Conservation (phyloP, 83 land plant species). For the Picea abies region DNA sequence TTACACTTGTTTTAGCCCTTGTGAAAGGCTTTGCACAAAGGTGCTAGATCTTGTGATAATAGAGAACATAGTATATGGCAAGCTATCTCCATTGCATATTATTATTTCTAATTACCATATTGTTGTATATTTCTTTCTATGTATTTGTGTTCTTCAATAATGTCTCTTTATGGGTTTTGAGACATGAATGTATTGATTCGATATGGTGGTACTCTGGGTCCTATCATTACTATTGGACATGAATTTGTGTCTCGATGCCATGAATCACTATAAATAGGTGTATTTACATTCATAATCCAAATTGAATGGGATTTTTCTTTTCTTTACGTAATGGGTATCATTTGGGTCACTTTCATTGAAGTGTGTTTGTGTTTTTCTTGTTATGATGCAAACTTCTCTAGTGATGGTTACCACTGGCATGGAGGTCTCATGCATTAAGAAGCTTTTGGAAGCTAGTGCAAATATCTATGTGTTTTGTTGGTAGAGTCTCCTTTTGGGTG, state of each 20-base stretch:
- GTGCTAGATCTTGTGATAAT: too few species aligned
- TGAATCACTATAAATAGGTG: slow-evolving; percentile 63
- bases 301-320: not conserved
- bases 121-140: slow-evolving; percentile 31
- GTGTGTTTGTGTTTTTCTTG: not conserved
- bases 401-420: slow-evolving; percentile 82
- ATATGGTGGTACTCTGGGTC: slow-evolving; percentile 31
- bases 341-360: not conserved
- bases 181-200: not conserved
- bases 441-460: slow-evolving; percentile 59
- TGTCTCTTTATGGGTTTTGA: not conserved
- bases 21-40: too few species aligned
- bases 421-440: slow-evolving; percentile 48
- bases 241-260: slow-evolving; percentile 33
- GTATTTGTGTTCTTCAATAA: slow-evolving; percentile 8
- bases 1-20: too few species aligned
- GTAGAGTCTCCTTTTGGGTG: not conserved
- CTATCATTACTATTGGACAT: slow-evolving; percentile 39
- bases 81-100: slow-evolving; percentile 49
- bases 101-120: slow-evolving; percentile 57
- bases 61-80: slow-evolving; percentile 25
- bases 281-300: not conserved
- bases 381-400: slow-evolving; percentile 50
- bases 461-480: slow-evolving; percentile 36
- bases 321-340: not conserved